phyloP scores from a whole-genome alignment of 2,329 filamentous ascomycete genomes.

The Leptographium flavum region DNA sequence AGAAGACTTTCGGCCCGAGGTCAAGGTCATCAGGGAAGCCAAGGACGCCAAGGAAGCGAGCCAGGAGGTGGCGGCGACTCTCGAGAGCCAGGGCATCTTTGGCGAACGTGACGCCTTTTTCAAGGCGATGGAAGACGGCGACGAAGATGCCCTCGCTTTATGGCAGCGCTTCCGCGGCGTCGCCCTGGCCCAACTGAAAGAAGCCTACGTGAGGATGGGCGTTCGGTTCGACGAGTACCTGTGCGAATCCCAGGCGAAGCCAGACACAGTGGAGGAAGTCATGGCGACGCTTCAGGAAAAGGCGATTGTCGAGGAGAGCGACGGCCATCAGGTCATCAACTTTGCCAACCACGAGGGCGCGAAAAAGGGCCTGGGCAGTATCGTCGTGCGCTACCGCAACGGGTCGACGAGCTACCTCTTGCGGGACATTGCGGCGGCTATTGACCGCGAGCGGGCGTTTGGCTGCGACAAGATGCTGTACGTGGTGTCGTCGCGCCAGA shows the following conservation, averaged over 20 bases:
- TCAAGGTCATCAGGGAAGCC: constrained; percentile 37
- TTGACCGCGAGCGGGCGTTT: constrained; percentile 43
- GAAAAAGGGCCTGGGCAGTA: constrained; percentile 50
- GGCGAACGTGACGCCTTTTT: constrained; percentile 47
- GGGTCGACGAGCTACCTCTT: constrained; percentile 56
- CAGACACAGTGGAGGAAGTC: constrained; percentile 40
- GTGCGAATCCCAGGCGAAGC: constrained; percentile 46
- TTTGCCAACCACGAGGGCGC: constrained; percentile 47
- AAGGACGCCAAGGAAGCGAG: constrained; percentile 34
- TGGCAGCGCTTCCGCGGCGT: constrained; percentile 45
- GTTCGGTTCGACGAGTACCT: constrained; percentile 51
- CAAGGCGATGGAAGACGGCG: constrained; percentile 45
- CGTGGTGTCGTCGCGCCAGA: constrained; percentile 22
- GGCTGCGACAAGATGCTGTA: constrained; percentile 25
- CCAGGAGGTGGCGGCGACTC: constrained; percentile 25
- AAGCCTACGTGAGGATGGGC: constrained; percentile 44
- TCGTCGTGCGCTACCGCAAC: constrained; percentile 46
- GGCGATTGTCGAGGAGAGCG: constrained; percentile 46
- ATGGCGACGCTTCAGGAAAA: constrained; percentile 43
- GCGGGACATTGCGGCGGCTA: constrained; percentile 51
- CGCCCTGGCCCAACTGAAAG: constrained; percentile 42
- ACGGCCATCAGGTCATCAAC: constrained; percentile 55
- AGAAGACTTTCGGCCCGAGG: constrained; percentile 45
- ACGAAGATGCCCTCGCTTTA: constrained; percentile 37
- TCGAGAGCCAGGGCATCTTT: constrained; percentile 28